phyloP scores from a whole-genome alignment of 179 eudicot genomes.

The Pouteria campechiana region DNA sequence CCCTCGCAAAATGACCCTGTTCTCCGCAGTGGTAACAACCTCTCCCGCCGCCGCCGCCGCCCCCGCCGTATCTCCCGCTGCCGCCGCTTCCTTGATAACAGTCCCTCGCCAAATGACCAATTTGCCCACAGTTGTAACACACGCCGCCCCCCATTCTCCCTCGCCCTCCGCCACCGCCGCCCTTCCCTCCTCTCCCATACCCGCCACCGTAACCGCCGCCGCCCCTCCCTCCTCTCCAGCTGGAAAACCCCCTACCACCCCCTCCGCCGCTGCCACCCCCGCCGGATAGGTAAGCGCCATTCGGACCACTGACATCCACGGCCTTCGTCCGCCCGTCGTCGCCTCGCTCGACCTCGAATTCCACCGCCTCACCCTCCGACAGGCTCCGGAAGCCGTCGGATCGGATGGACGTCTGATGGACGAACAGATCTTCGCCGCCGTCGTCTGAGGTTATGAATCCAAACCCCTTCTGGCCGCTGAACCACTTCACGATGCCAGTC shows the following conservation, averaged over 20 bases:
- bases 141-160: no score
- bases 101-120: constrained; percentile 32
- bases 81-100: constrained; percentile 8
- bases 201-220: background rate
- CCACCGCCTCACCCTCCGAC: constrained; percentile 31
- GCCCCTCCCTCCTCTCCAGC: background rate
- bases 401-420: constrained; percentile 30
- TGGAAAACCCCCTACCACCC: no score
- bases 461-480: constrained; percentile 15
- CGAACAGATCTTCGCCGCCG: constrained; percentile 30
- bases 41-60: constrained; percentile 6
- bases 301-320: constrained; percentile 21
- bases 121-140: constrained; percentile 25
- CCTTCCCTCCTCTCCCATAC: constrained; percentile 1
- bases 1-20: constrained; percentile 32
- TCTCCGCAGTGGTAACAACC: constrained; percentile 31
- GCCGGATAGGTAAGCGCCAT: constrained; percentile 9
- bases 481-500: constrained; percentile 20
- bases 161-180: background rate
- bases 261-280: constrained; percentile 6
- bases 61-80: background rate
- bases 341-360: constrained; percentile 22
- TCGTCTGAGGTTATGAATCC: constrained; percentile 24
- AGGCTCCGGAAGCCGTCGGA: constrained; percentile 34
- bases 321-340: constrained; percentile 31